Evolutionary conservation across 106 monocot species (phyloP), one percentile per base, ranked within the genome.

Genomic region (Platanthera zijinensis): DNA sequence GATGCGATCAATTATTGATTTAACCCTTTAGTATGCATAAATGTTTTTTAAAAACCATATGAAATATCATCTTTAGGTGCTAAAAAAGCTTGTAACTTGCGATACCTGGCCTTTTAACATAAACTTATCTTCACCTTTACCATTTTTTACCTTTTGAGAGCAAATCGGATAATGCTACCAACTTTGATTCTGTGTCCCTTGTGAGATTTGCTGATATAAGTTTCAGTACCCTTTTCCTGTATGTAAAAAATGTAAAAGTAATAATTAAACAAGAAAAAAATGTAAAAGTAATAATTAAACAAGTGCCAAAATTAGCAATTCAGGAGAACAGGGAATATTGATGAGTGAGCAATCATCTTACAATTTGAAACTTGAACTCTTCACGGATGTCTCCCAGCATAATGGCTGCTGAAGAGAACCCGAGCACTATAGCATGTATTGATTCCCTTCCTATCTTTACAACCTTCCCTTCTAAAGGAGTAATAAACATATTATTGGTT

Each of bases 391-490:
- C 88, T 76, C 86, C 88, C 46, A 57, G 69, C 86, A 86, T 83
- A 63, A 93, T 90, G 50, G 84, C 80, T 52, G 84, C 93, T 62
- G 90, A 90, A 71, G 82, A 88, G 78, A 90, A 90, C 10, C 93
- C 90, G 59, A 93, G 88, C 39, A 93, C 84, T 47, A 84, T 76
- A 6, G 83, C 79, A 84, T 90, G 86, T 51, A 93, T 86, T 15
- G 88, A 88, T 61, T 93, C 93, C 62, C 85, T 88, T 45, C 83
- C 81, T 48, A 93, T 77, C 77, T 90, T 93, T 73, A 84, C 90
- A 28, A 90, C 90, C 81, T 93, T 93, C 48, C 93, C 93, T 78
- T 93, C 90, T 93, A 86, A 13, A 84, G 32, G 30, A 76, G 77
- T 17, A 51, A 59, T 7, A 76, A 32, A 32, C 39, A 39, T 39